These are phyloP conservation scores for Saccharomycopsis schoenii DNA, from an alignment of 805 yeast genomes.

Conservation along the genomic window DNA sequence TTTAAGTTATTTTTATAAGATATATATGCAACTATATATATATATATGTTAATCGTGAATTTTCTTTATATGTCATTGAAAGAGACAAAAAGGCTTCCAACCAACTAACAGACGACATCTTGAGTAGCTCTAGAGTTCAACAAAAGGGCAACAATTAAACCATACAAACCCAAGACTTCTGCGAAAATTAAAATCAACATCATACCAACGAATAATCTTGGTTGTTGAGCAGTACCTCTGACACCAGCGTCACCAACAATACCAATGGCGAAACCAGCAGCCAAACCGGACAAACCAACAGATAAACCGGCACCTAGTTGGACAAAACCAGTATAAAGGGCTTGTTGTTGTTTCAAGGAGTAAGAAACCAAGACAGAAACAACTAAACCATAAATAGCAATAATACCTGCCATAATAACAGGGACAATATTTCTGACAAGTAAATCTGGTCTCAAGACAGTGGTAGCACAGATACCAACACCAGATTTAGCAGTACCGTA, in stretches of 20 bases:
- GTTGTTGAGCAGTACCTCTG: conserved; percentile 96
- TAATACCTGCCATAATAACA: conserved; percentile 98
- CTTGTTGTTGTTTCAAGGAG: conserved; percentile 80
- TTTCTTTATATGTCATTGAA: not conserved
- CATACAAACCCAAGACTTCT: conserved; percentile 97
- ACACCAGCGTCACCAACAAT: conserved; percentile 99
- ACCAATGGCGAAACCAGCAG: conserved; percentile 99
- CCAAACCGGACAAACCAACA: conserved; percentile 93
- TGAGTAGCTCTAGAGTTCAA: conserved; percentile 96
- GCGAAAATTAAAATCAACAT: conserved; percentile 97
- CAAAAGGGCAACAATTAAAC: conserved; percentile 94
- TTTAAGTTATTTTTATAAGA: not conserved
- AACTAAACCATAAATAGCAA: conserved; percentile 96
- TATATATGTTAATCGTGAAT: not conserved
- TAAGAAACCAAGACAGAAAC: conserved; percentile 92
- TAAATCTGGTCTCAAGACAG: conserved; percentile 95
- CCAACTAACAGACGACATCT: conserved; percentile 69
- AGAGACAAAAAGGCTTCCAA: not conserved
- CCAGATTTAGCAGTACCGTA: conserved; percentile 99
- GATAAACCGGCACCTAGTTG: conserved; percentile 97
- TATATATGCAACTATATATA: conserved; percentile 1
- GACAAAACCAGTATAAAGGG: conserved; percentile 93
- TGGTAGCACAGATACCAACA: conserved; percentile 98
- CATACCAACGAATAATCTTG: conserved; percentile 97
- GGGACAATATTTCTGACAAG: conserved; percentile 91